Percentiles rank a stretch among this genome's conserved stretches.
These are phyloP conservation scores for Pharnaceum exiguum DNA, from an alignment of 148 eudicot species.

Conservation along the genomic window DNA sequence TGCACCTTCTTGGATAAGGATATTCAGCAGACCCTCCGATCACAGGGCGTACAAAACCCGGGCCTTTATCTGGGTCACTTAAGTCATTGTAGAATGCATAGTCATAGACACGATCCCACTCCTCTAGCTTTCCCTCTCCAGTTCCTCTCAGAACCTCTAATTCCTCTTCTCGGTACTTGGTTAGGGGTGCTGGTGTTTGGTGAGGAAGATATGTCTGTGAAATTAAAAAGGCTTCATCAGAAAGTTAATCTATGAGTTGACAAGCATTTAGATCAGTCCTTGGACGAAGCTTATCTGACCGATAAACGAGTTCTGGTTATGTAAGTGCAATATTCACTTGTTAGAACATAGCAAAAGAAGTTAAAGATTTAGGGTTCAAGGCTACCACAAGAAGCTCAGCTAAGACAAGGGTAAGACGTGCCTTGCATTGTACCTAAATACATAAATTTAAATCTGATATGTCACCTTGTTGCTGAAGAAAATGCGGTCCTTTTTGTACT, in stretches of 20 bases:
- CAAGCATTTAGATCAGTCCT: no score
- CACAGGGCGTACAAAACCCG: constrained; percentile 44
- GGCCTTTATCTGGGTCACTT: constrained; percentile 60
- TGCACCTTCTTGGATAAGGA: constrained; percentile 86
- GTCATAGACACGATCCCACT: constrained; percentile 93
- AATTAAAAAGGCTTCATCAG: background rate
- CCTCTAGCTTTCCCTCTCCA: constrained; percentile 64
- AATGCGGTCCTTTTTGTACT: constrained; percentile 49
- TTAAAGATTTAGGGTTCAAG: no score
- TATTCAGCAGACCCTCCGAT: constrained; percentile 67
- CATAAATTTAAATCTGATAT: background rate
- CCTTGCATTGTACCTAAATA: no score
- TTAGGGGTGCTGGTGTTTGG: constrained; percentile 51
- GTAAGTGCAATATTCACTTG: no score
- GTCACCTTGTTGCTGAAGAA: constrained; percentile 79
- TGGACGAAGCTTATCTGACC: no score
- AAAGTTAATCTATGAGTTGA: no score
- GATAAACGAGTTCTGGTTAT: no score
- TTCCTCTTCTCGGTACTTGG: constrained; percentile 59
- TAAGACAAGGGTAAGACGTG: no score
- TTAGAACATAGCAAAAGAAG: no score
- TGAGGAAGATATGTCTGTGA: constrained; percentile 58
- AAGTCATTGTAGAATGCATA: constrained; percentile 74
- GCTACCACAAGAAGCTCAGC: no score
- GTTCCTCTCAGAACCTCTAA: constrained; percentile 59